Conservation (phyloP, 1,284 basidiomycete species). For the Leccinum variabile region DNA sequence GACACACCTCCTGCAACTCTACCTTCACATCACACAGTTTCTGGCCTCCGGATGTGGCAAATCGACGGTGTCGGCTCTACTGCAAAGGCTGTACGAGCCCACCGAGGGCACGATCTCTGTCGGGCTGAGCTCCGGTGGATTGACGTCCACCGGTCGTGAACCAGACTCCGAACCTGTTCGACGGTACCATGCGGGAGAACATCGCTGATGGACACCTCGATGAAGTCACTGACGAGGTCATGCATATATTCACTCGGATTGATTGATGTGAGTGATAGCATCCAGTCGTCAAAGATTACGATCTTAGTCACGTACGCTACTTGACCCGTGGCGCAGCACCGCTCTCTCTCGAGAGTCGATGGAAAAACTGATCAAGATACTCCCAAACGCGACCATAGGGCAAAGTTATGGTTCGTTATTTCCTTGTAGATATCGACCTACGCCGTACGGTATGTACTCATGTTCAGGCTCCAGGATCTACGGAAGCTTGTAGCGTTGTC, state of each 20-base stretch:
- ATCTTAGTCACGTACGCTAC: conserved; percentile 51
- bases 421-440: not conserved
- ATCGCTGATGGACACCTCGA: no score
- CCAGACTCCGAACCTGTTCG: no score
- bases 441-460: not conserved
- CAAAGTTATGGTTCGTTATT: conserved; percentile 49
- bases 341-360: conserved; percentile 53
- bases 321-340: conserved; percentile 63
- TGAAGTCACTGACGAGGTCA: no score
- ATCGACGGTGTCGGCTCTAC: no score
- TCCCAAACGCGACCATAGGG: conserved; percentile 47
- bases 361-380: conserved; percentile 43
- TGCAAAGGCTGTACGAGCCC: no score
- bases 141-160: no score
- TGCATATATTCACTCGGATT: not conserved
- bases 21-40: no score
- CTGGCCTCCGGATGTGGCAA: no score
- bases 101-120: no score
- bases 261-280: conserved; percentile 37
- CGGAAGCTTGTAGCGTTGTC: conserved; percentile 43
- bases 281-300: conserved; percentile 53
- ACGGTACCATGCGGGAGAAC: no score
- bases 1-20: no score
- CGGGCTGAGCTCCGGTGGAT: no score
- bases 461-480: conserved; percentile 37